Base-by-base conservation (phyloP, 2,329 filamentous ascomycete species). In the Cladosporium sp. region DNA sequence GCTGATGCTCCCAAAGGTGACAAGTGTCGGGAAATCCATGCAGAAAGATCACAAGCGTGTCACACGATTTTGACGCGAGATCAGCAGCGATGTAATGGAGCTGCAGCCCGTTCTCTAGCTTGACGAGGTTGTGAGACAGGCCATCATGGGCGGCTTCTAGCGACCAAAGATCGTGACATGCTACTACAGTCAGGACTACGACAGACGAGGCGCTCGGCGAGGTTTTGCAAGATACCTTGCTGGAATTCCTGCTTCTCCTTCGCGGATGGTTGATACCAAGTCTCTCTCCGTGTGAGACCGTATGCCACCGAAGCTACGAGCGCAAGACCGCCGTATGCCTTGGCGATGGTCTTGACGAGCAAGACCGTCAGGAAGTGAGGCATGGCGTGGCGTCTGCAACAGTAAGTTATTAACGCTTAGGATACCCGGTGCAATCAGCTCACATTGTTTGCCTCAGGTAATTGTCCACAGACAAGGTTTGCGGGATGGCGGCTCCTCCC, bases 21-120 rank as follows among this genome's bases (percentile, higher is more conserved):
- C 72, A 81, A 52, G 78, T 80, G 59, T 83, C 80, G 6, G 80
- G 80, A 54, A 81, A 83, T 35, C 80, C 80, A 63, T 83, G 80
- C 14, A 82, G 67, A 58, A 82, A 77, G 38, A 82, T 71, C 19
- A 79, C 70, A 13, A 82, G 63, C 53, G 3, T 58, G 51, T 58
- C 48, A 56, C 69, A 55, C 9, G 31, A 3, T n/a, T 32, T 16
- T 8, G 13, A 11, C 5, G 41, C 31, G 11, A 19, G 6, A 9
- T 19, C 56, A 9, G 56, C 54, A 3, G 56, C 50, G 49, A 82
- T 67, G 59, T 82, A 82, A 62, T 83, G 80, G 28, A 83, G 72
- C 57, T 74, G 75, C 55, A 75, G 68, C 1, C 77, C 76, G 54
- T 69, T 72, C 35, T 68, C 68, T 11, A 80, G 68, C 41, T 68